A percentile compares a stretch with the other conserved stretches of the same genome.
These are phyloP conservation scores for Pleochaeta shiraiana DNA, from an alignment of 2,329 filamentous ascomycete genomes.

Conservation along the genomic window DNA sequence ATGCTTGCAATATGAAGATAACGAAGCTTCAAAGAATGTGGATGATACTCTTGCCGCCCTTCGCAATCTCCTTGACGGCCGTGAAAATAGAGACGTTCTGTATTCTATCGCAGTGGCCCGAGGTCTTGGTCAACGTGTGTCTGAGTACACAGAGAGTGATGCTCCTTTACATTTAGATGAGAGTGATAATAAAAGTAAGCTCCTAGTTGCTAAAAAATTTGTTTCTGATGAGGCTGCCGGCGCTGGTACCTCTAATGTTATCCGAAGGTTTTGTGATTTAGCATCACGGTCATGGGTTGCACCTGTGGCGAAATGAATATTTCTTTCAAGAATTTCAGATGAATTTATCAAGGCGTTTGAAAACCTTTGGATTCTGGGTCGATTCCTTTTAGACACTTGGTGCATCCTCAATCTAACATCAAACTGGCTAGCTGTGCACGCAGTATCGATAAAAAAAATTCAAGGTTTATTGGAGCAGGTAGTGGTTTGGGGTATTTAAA, in stretches of 20 bases:
- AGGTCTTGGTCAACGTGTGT: conserved; percentile 45
- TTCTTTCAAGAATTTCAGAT: not conserved
- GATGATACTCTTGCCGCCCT: conserved; percentile 43
- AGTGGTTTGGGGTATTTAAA: too few relatives aligned
- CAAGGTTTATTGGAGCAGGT: too few relatives aligned
- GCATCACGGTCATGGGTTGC: conserved; percentile 26
- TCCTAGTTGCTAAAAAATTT: conserved; percentile 48
- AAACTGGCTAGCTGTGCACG: too few relatives aligned
- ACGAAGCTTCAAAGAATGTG: conserved; percentile 32
- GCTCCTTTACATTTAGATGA: conserved; percentile 40
- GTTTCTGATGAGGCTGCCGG: conserved; percentile 40
- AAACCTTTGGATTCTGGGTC: too few relatives aligned
- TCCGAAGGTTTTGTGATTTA: conserved; percentile 47
- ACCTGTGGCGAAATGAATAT: conserved; percentile 3
- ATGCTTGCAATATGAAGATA: conserved; percentile 38
- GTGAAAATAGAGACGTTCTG: conserved; percentile 75
- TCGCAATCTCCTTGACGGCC: conserved; percentile 50
- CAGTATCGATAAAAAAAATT: too few relatives aligned
- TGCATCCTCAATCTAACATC: too few relatives aligned
- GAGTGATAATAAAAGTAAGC: conserved; percentile 40
- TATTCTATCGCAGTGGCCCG: conserved; percentile 73
- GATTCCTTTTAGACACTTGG: too few relatives aligned
- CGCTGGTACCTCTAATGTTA: conserved; percentile 53
- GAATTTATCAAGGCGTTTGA: not conserved
- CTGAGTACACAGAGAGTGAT: conserved; percentile 33